phyloP scores from a whole-genome alignment of 2,329 filamentous ascomycete genomes.

The Scytalidium lignicola region DNA sequence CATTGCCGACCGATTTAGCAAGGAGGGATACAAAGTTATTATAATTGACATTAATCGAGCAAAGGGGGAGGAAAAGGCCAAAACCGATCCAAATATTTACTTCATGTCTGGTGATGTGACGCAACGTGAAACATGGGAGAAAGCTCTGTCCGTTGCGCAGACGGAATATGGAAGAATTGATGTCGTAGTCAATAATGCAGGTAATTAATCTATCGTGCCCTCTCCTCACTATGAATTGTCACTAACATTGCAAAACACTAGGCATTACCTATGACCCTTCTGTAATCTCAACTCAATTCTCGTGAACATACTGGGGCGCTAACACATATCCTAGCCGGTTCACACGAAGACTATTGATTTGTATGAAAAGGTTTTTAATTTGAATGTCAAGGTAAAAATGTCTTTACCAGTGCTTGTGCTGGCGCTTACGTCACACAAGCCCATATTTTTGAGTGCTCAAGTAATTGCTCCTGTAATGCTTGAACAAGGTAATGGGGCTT shows the following conservation, averaged over 20 bases:
- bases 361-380: background rate
- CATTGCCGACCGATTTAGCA: slow-evolving; percentile 6
- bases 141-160: background rate
- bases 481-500: slow-evolving; percentile 30
- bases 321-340: background rate
- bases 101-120: background rate
- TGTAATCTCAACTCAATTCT: background rate
- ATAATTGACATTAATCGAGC: slow-evolving; percentile 1
- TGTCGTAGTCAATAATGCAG: background rate
- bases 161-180: background rate
- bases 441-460: background rate
- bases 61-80: background rate
- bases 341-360: background rate
- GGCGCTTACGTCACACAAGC: background rate
- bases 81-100: background rate
- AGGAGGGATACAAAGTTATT: slow-evolving; percentile 7
- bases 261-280: background rate
- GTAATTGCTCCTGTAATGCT: slow-evolving; percentile 36
- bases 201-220: too few species aligned
- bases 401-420: too few species aligned
- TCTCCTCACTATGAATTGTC: too few species aligned
- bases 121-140: background rate
- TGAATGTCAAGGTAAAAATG: background rate
- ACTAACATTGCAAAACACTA: background rate
- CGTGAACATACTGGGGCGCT: background rate